A percentile compares a stretch with the other conserved stretches of the same genome.
Conservation (phyloP, 371 early-diverging fungal species). For the Lichtheimia corymbifera region DNA sequence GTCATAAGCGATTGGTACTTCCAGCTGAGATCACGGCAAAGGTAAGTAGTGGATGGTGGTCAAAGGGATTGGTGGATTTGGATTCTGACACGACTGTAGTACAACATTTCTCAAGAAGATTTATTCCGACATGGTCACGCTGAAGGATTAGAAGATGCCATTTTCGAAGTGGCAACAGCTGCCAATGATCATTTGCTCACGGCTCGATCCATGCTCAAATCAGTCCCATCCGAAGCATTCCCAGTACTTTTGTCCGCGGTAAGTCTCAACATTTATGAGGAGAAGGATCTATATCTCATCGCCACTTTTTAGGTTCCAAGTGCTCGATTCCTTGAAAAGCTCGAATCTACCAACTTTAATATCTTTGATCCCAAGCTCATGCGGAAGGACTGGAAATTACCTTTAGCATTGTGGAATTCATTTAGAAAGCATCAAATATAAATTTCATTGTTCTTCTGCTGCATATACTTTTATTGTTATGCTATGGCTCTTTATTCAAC, state of each 20-base stretch:
- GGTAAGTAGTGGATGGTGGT: conserved; percentile 49
- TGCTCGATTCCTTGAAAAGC: conserved; percentile 60
- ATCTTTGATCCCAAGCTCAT: conserved; percentile 63
- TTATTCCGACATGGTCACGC: conserved; percentile 68
- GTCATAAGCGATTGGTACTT: conserved; percentile 63
- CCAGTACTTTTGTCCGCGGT: conserved; percentile 72
- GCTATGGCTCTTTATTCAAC: not conserved
- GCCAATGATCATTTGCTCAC: conserved; percentile 82
- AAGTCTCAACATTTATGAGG: conserved; percentile 13
- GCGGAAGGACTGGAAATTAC: conserved; percentile 71
- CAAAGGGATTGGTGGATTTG: not conserved
- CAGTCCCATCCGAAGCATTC: conserved; percentile 53
- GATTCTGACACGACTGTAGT: conserved; percentile 35
- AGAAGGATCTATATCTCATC: not conserved
- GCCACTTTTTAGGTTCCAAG: conserved; percentile 44
- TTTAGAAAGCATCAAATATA: conserved; percentile 29
- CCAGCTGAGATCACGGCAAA: conserved; percentile 80
- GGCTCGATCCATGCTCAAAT: conserved; percentile 64
- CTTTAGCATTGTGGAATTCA: conserved; percentile 58
- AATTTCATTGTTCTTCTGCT: not conserved
- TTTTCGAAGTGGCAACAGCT: conserved; percentile 79
- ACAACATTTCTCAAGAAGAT: conserved; percentile 70
- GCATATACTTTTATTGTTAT: no score
- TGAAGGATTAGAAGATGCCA: conserved; percentile 66
- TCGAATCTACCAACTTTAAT: conserved; percentile 75